These are phyloP conservation scores for Fragaria ananassa DNA, from an alignment of 306 rosid genomes.

Conservation along the genomic window DNA sequence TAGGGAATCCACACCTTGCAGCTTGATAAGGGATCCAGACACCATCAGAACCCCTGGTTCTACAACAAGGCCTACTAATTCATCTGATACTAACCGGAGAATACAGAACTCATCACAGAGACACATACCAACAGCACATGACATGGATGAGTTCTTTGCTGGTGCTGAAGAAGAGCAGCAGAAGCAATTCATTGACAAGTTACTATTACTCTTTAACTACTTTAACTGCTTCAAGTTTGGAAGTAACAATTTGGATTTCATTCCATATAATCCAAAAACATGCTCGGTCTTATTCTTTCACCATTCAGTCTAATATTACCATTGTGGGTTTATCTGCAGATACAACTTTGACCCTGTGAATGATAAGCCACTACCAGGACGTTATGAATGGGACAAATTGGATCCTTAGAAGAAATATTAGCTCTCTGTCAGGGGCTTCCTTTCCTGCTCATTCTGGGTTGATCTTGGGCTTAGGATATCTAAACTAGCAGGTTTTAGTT, in stretches of 20 bases:
- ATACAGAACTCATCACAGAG: constrained; percentile 46
- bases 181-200: constrained; percentile 75
- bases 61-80: constrained; percentile 61
- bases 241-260: background rate
- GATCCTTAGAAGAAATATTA: constrained; percentile 37
- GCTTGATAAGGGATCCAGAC: constrained; percentile 75
- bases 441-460: constrained; percentile 37
- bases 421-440: constrained; percentile 44
- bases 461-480: constrained; percentile 30
- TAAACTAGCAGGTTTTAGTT: constrained; percentile 56
- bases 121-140: constrained; percentile 64
- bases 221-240: constrained; percentile 3
- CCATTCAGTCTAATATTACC: background rate
- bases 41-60: constrained; percentile 72
- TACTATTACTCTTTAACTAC: constrained; percentile 8
- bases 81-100: constrained; percentile 46
- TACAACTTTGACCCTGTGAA: constrained; percentile 88
- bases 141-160: constrained; percentile 85
- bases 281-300: background rate
- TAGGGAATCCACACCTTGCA: constrained; percentile 92
- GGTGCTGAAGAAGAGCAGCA: constrained; percentile 69
- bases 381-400: constrained; percentile 80
- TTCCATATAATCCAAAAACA: background rate
- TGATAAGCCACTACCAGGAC: constrained; percentile 82
- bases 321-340: constrained; percentile 51